Base-by-base conservation (phyloP, 1,139 yeast genomes). In the Hansenula lynferdii region DNA sequence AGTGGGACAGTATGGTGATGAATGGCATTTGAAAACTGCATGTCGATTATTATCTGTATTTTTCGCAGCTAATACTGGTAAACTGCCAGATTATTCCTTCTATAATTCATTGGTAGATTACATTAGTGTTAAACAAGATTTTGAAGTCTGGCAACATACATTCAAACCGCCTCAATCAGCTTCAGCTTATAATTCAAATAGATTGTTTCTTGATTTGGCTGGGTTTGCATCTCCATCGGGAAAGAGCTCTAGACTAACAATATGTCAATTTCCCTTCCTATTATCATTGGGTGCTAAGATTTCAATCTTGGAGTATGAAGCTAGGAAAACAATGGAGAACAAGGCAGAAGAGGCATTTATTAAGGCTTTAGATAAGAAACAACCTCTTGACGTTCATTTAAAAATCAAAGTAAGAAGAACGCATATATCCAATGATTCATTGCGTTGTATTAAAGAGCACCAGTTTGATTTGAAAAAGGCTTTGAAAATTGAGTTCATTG, bases 321-420 rank as follows among this genome's bases (percentile, higher is more conserved):
- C 95, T 0, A 74, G 80, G 42, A 64, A 85, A 30, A 84, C 79
- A 42, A 87, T 90, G 95, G 95, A 85, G 50, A 64, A 84, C 40
- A 81, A 83, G 54, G 96, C 96, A 0, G 96, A 87, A 51, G 94
- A 86, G 54, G 96, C 96, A 0, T 87, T 89, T 51, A 74, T 89
- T 35, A 77, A 74, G 39, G 81, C 96, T 0, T 56, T 87, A 23
- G 86, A 83, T 49, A 72, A 75, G 39, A 67, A 79, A 40, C 68
- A 71, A 19, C 75, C 76, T 0, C 62, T 80, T 29, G 86, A 83
- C 50, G 82, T 89, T 7, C 76, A 80, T 57, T 74, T 89, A 49
- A 70, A 75, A 45, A 71, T 92, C 5, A 67, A 69, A 32, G 83
- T 92, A 0, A 67, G 95, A 44, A 70, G 98, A 43, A 69, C 70